A percentile compares a stretch with the other conserved stretches of the same genome.
Conservation (phyloP, 139 green algal species). For the Chlorella sp. region DNA sequence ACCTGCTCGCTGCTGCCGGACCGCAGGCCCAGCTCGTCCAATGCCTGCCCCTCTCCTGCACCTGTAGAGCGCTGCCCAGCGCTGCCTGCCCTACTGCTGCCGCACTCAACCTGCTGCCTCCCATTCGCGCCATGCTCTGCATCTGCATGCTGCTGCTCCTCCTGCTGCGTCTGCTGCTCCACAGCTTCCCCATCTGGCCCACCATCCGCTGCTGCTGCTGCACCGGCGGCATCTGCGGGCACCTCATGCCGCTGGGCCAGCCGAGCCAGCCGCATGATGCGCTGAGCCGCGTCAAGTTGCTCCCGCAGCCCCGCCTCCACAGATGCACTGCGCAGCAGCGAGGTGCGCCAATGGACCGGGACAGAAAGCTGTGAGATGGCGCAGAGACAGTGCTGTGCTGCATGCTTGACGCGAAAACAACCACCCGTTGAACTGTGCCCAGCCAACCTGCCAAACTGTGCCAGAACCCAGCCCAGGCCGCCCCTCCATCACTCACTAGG, state of each 20-base stretch:
- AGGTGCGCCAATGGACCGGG: neutral
- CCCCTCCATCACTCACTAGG: neutral
- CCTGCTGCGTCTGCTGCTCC: neutral
- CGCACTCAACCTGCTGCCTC: neutral
- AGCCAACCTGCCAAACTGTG: no score
- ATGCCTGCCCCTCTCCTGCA: neutral
- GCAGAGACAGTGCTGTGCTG: no score
- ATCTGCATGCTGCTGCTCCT: no score
- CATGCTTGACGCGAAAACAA: no score
- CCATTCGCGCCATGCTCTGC: neutral
- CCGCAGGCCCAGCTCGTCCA: slow-evolving; percentile 15
- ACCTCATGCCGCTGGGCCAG: slow-evolving; percentile 84
- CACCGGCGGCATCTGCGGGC: slow-evolving; percentile 80
- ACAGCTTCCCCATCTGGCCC: neutral
- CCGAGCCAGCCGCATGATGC: slow-evolving; percentile 82
- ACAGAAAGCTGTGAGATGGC: neutral
- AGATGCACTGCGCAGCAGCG: slow-evolving; percentile 30
- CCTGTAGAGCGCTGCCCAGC: neutral
- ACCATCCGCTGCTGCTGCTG: neutral
- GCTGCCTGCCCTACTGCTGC: neutral
- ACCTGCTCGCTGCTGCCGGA: slow-evolving; percentile 18
- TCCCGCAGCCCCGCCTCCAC: slow-evolving; percentile 55
- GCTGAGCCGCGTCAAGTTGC: slow-evolving; percentile 67
- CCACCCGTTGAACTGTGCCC: no score
- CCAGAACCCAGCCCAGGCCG: no score